Percentiles rank a stretch among this genome's conserved stretches.
Evolutionary conservation across 2,329 filamentous ascomycete genomes (phyloP).

Genomic region (Fulvia fulva): DNA sequence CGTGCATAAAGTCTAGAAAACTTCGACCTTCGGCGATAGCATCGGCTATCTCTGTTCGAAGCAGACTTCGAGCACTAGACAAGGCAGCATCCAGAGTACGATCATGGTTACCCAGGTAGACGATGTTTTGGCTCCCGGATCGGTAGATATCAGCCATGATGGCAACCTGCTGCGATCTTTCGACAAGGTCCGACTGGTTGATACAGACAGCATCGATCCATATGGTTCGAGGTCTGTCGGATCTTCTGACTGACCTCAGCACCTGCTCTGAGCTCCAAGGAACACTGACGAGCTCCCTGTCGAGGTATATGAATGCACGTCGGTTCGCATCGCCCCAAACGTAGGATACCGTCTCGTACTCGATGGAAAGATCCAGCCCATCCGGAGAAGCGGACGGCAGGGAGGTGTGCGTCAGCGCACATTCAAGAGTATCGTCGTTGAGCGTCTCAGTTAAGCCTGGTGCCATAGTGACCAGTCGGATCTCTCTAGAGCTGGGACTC

Average conservation of each 20-base stretch:
- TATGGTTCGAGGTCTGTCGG: background rate
- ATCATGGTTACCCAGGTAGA: slow-evolving; percentile 8
- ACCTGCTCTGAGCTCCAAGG: background rate
- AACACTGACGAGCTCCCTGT: background rate
- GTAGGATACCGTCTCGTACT: slow-evolving; percentile 16
- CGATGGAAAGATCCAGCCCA: too few species aligned
- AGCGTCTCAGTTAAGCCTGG: background rate
- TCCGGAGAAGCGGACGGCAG: too few species aligned
- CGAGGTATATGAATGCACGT: background rate
- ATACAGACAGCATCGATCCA: slow-evolving; percentile 22
- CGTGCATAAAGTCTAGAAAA: background rate
- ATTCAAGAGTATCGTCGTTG: background rate
- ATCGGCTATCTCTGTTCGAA: background rate
- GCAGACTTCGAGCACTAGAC: background rate
- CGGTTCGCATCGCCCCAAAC: slow-evolving; percentile 7
- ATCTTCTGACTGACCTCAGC: slow-evolving; percentile 1
- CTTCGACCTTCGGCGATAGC: background rate
- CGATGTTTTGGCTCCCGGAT: background rate
- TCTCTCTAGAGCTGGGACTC: too few species aligned
- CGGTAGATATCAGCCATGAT: slow-evolving; percentile 18
- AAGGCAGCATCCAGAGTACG: background rate
- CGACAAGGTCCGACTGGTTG: slow-evolving; percentile 11
- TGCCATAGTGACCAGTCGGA: background rate
- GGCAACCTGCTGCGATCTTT: slow-evolving; percentile 15
- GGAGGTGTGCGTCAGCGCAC: background rate